A percentile compares a stretch with the other conserved stretches of the same genome.
These are phyloP conservation scores for Lathyrus aphaca DNA, from an alignment of 306 rosid genomes.

Conservation along the genomic window DNA sequence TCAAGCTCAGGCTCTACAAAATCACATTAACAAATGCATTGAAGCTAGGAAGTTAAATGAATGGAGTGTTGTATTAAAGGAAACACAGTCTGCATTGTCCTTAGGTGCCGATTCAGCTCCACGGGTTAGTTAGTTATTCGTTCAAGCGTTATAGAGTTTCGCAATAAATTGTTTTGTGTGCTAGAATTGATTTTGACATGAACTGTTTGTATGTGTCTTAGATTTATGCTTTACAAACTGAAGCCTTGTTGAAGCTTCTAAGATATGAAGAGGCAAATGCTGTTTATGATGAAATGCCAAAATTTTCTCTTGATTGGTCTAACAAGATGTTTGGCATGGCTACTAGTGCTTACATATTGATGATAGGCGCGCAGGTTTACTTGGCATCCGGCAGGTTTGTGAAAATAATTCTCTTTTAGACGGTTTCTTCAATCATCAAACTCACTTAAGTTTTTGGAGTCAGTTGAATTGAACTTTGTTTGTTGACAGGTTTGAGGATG, in stretches of 20 bases:
- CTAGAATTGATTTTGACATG: slow-evolving; percentile 32
- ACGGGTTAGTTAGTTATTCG: slow-evolving; percentile 61
- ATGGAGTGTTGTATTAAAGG: slow-evolving; percentile 67
- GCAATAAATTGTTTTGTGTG: not conserved
- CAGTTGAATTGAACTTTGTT: slow-evolving; percentile 40
- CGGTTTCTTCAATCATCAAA: not conserved
- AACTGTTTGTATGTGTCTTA: slow-evolving; percentile 35
- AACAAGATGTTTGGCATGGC: slow-evolving; percentile 60
- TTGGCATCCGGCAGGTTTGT: slow-evolving; percentile 85
- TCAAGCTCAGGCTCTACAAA: slow-evolving; percentile 60
- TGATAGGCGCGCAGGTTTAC: slow-evolving; percentile 65
- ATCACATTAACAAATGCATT: slow-evolving; percentile 57
- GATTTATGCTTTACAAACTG: slow-evolving; percentile 83
- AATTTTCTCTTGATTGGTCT: slow-evolving; percentile 56
- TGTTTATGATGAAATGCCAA: slow-evolving; percentile 60
- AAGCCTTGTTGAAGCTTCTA: slow-evolving; percentile 71
- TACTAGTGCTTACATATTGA: slow-evolving; percentile 51
- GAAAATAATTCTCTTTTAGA: slow-evolving; percentile 5
- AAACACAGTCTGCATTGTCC: slow-evolving; percentile 68
- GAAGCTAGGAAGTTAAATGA: slow-evolving; percentile 63
- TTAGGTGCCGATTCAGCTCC: slow-evolving; percentile 78
- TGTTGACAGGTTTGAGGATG: slow-evolving; percentile 75
- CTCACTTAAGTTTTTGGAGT: not conserved
- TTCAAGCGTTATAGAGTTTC: not conserved
- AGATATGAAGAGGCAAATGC: slow-evolving; percentile 77